Base-by-base conservation (phyloP, 169 alveolate genomes). In the Plasmodium knowlesi region DNA sequence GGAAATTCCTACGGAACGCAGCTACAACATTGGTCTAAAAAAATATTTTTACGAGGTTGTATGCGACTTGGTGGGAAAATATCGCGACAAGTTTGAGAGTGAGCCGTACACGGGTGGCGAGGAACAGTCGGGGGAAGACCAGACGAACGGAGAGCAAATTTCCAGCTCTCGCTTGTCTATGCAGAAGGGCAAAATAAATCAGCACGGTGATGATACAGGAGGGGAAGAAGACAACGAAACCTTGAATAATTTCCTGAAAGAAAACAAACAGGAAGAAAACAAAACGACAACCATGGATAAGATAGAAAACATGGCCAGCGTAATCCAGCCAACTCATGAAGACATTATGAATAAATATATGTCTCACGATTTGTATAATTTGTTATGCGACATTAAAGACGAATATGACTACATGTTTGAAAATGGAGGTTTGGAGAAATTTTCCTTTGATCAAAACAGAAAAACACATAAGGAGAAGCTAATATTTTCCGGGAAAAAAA, bases 371-470 rank as follows among this genome's bases (percentile, higher is more conserved):
- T 73, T 85, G 39, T 85, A 46, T 85, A 70, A 70, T 74, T n/a
- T 74, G 61, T 61, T 85, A 54, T 74, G 86, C 74, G 93, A 85
- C 25, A 73, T 85, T 85, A 85, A 85, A 28, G 86, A 85, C 5
- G 93, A 85, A 76, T 85, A 85, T 85, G 93, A 85, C 1, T 85
- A 73, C 67, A 85, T 85, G 93, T 85, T 85, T 73, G 84, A 85
- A 43, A 85, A 85, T 85, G 93, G 93, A 6, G 93, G 93, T n/a
- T 3, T 85, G 37, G 93, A 67, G 2, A 73, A 73, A 6, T 85
- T 73, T 22, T 73, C 93, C 28, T 85, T 85, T 85, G 93, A 85
- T 74, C 43, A 73, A 73, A 85, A 39, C 79, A 74, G 93, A 70
- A 85, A 46, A 85, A 73, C 67, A 12, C 50, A 85, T 85, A 85